Evolutionary conservation across 768 basidiomycete species (phyloP), one percentile per base, ranked within the genome.

Genomic region (Phylloporus sp.): DNA sequence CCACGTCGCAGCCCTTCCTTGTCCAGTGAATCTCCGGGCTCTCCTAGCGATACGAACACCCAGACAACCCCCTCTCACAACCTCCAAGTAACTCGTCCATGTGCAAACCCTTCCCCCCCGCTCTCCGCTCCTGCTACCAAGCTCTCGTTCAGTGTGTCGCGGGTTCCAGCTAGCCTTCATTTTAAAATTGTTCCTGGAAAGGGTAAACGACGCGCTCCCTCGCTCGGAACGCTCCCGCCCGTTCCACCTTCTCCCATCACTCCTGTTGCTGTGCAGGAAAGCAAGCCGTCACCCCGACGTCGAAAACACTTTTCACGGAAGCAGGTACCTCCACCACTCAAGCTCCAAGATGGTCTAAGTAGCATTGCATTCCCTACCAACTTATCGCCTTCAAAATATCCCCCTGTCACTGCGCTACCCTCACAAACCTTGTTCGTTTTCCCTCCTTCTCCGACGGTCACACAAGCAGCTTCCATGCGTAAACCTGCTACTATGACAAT

Each of bases 401-500:
- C 60, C 45, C 52, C 59, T n/a, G 56, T 63, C 27, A 57, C 69
- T 23, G 63, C 61, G 48, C 79, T 84, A 29, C 86, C 87, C 28
- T 88, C 89, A 2, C 91, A 92, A 64, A 92, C 90, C 0, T 75
- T 92, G 41, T 91, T 92, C 59, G 84, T 92, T 32, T 92, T 92
- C 63, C 90, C 90, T 2, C 88, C 90, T 28, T 91, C 89, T 5
- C 88, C 80, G 69, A 76, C 67, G 7, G 43, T 81, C 76, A 42
- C 60, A 73, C 55, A 57, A 27, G 26, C 59, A 63, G 76, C 75
- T 60, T 74, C 81, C 40, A 79, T 77, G 47, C 68, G 71, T 34
- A 89, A 86, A 46, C 88, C 91, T 24, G 87, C 88, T 42, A 87
- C 89, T 31, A 84, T 91, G 82, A 91, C 86, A 32, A 72, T 92